Percentiles rank a stretch among this genome's conserved stretches.
Conservation (phyloP, 2,329 filamentous ascomycete species). For the Fonsecaea nubica region DNA sequence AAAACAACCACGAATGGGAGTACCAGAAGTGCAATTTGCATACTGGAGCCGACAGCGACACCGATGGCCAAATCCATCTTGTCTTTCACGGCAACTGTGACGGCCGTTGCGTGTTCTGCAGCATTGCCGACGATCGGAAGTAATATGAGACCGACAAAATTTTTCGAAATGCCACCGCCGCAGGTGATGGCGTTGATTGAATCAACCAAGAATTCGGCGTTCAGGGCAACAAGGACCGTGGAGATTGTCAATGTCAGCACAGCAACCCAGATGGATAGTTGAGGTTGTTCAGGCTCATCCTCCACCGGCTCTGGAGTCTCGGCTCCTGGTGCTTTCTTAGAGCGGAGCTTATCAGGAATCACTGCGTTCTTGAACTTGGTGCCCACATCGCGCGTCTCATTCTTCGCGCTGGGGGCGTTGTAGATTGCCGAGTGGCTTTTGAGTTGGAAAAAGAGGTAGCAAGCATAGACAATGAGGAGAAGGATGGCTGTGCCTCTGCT, state of each 20-base stretch:
- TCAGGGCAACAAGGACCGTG: constrained; percentile 80
- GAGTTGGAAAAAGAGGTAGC: constrained; percentile 89
- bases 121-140: constrained; percentile 71
- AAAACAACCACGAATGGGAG: constrained; percentile 66
- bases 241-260: constrained; percentile 72
- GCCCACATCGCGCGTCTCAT: constrained; percentile 60
- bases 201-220: constrained; percentile 69
- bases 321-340: constrained; percentile 5
- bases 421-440: constrained; percentile 83
- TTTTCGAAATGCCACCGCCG: constrained; percentile 59
- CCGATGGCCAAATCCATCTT: constrained; percentile 73
- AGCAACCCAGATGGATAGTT: constrained; percentile 75
- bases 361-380: constrained; percentile 36
- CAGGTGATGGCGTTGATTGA: constrained; percentile 63
- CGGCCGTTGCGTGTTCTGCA: constrained; percentile 69
- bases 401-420: constrained; percentile 79
- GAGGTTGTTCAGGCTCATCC: constrained; percentile 75
- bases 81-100: constrained; percentile 67
- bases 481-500: constrained; percentile 68
- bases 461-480: constrained; percentile 79
- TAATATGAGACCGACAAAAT: constrained; percentile 69
- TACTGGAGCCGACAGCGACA: constrained; percentile 69
- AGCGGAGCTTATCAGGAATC: constrained; percentile 40
- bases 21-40: constrained; percentile 70
- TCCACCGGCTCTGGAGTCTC: constrained; percentile 48